These are phyloP conservation scores for Hypoxylon trugodes DNA, from an alignment of 495 filamentous ascomycete species.

Conservation along the genomic window DNA sequence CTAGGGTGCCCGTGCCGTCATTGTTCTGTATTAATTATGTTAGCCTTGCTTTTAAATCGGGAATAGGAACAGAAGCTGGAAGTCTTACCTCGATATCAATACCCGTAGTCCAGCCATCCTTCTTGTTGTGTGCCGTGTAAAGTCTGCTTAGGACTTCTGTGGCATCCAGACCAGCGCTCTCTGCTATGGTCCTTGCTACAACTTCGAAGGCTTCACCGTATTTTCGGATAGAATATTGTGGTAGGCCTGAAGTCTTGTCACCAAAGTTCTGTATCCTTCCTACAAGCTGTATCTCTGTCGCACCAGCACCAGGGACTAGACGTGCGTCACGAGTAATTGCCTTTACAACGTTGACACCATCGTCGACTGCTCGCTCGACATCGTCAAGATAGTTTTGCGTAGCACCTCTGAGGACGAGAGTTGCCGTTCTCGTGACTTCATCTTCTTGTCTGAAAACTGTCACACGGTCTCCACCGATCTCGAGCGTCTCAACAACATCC, in stretches of 20 bases:
- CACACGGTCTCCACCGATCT: constrained; percentile 98
- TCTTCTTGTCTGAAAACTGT: constrained; percentile 98
- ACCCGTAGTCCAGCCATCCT: constrained; percentile 86
- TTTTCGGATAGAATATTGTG: constrained; percentile 96
- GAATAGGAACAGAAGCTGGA: not conserved
- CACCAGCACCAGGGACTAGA: constrained; percentile 93
- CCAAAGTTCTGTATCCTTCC: constrained; percentile 88
- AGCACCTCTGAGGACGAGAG: constrained; percentile 92
- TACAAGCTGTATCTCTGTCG: constrained; percentile 93
- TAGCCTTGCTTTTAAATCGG: constrained; percentile 15
- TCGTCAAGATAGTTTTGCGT: constrained; percentile 99
- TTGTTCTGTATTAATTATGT: constrained; percentile 62
- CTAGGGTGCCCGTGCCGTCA: constrained; percentile 79
- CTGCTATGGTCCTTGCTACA: constrained; percentile 89
- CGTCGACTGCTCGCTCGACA: constrained; percentile 95
- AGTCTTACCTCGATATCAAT: constrained; percentile 82
- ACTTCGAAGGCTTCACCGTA: constrained; percentile 98
- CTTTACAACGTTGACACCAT: constrained; percentile 98
- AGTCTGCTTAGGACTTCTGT: constrained; percentile 91
- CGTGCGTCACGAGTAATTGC: constrained; percentile 93
- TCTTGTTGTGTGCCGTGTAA: constrained; percentile 91
- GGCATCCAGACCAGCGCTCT: constrained; percentile 93
- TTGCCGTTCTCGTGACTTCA: constrained; percentile 89
- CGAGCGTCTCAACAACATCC: constrained; percentile 95
- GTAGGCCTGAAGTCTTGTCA: constrained; percentile 89